Evolutionary conservation across 331 rosid genomes (phyloP), one percentile per base, ranked within the genome.

Genomic region (Acacia pycnantha): DNA sequence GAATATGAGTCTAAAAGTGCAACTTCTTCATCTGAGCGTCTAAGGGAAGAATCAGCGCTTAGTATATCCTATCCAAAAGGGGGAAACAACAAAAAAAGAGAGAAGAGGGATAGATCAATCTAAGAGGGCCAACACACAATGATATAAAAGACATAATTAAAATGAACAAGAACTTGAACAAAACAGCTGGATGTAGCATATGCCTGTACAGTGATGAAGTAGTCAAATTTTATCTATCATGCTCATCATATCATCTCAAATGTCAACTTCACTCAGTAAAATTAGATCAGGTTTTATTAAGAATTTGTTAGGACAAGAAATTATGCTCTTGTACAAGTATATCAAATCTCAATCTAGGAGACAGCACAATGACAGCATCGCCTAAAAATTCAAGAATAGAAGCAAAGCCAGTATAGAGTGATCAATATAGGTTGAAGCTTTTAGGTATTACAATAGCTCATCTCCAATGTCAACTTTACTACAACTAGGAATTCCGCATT

Each of bases 1-100:
- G 99, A 87, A 89, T 87, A 93, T 1, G 91, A 84, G 79, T 93
- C 97, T 68, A 93, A 92, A 76, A 86, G 85, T 3, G 85, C 90
- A 84, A 87, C 78, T 84, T 93, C 99, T 31, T 95, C 98, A 2
- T 77, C 50, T 2, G 99, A 79, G 31, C 94, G 98, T 77, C 54
- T 76, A 33, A 95, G 87, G 66, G 98, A 89, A 83, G 91, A 84
- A 86, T 95, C 97, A 1, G 89, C 93, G 74, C 76, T 85, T 46
- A 90, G 41, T 65, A 93, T 88, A 77, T 88, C 94, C 98, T 93
- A 80, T 40, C 7, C 53, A 86, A 86, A n/a, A 48, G 70, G 33
- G 56, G 66, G 58, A 82, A 58, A 6, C 6, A 29, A 70, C 41
- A n/a, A 67, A 56, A 62, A 74, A 87, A 35, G 69, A 54, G 78